These are phyloP conservation scores for Pelargonium australe DNA, from an alignment of 441 rosid genomes.

Conservation along the genomic window DNA sequence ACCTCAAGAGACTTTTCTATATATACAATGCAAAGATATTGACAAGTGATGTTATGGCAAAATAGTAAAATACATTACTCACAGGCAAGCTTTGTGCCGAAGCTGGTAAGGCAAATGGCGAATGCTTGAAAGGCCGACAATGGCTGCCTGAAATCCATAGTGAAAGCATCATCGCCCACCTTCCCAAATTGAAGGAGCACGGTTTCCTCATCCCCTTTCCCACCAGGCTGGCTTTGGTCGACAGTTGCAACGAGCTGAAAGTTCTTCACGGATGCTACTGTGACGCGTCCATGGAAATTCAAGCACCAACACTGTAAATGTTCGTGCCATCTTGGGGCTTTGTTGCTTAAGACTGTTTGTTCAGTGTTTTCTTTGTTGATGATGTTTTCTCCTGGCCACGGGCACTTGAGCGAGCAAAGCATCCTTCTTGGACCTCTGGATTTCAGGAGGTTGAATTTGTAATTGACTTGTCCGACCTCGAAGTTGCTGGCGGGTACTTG, in stretches of 20 bases:
- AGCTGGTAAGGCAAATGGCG: constrained; percentile 89
- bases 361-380: constrained; percentile 16
- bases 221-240: constrained; percentile 73
- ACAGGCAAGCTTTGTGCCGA: constrained; percentile 88
- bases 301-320: constrained; percentile 92
- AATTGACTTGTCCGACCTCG: constrained; percentile 73
- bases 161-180: constrained; percentile 75
- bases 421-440: constrained; percentile 97
- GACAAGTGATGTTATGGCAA: no score
- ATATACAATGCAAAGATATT: no score
- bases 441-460: constrained; percentile 85
- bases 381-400: constrained; percentile 32
- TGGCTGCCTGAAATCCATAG: constrained; percentile 89
- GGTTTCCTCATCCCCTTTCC: constrained; percentile 77
- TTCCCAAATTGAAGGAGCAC: constrained; percentile 85
- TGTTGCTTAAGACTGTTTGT: constrained; percentile 54
- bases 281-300: constrained; percentile 88
- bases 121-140: constrained; percentile 89
- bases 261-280: constrained; percentile 89
- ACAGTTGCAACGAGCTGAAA: constrained; percentile 71
- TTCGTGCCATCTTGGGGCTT: constrained; percentile 94
- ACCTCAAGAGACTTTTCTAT: no score
- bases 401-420: constrained; percentile 59
- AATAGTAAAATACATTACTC: constrained; percentile 36
- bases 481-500: constrained; percentile 86